Base-by-base conservation (phyloP, 192 early-diverging fungal species). In the Coemansia sp. region DNA sequence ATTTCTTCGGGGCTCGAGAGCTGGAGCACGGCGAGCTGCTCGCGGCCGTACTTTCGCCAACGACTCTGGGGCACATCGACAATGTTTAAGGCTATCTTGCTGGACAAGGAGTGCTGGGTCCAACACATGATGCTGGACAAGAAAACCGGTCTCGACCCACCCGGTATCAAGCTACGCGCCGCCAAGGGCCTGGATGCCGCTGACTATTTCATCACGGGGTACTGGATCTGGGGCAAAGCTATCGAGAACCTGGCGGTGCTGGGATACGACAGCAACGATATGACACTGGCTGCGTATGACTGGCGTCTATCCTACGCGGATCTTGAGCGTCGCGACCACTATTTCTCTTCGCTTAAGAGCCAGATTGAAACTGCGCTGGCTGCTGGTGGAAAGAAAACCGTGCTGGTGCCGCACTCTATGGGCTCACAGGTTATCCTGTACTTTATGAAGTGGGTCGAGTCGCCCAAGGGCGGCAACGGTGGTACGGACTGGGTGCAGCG, bases 81-180 rank as follows among this genome's bases (percentile, higher is more conserved):
- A 10, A 84, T 92, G 88, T 84, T 94, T 61, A 82, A 84, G 27
- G 90, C 91, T 0, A 78, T 95, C 2, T 44, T 94, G 19, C 56
- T 92, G 44, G 91, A 94, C 67, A 93, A 90, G 57, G 85, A 85
- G 33, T 88, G 88, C 53, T 95, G 93, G 93, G 78, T 81, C 35
- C 52, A 82, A 33, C 88, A 91, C 54, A 81, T 95, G 81, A 85
- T 81, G 70, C 81, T 95, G 23, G 87, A 94, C 53, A 72, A 84
- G 29, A 46, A 66, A 3, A 91, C 87, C 0, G 93, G 93, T n/a
- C 65, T 91, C 22, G 93, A 95, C 50, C 93, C 93, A 3, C 80
- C 80, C 0, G 83, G 80, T 0, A 77, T 90, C 53, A 91, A 88
- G 58, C 73, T 95, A 19, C 77, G 93, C 15, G 92, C 92, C 0